These are phyloP conservation scores for Populus hybrid DNA, from an alignment of 441 rosid genomes.

Conservation along the genomic window DNA sequence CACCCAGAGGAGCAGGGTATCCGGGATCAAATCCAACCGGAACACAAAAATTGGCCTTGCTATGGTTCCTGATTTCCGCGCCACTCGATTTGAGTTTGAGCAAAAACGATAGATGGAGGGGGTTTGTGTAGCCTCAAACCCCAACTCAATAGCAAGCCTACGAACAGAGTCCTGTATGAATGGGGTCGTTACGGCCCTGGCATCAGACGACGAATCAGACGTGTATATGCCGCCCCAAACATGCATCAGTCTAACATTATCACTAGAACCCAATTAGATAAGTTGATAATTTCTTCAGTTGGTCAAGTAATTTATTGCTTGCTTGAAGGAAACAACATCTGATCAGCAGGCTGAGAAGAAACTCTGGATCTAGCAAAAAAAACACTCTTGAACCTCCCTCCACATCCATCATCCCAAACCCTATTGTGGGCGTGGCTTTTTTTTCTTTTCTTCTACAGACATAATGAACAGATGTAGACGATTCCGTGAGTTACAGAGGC, in stretches of 20 bases:
- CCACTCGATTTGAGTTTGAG: slow-evolving; percentile 46
- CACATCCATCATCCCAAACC: slow-evolving; percentile 24
- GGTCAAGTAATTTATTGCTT: slow-evolving; percentile 32
- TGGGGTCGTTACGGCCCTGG: slow-evolving; percentile 43
- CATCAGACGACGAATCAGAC: slow-evolving; percentile 55
- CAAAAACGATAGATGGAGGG: slow-evolving; percentile 76
- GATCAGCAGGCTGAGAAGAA: slow-evolving; percentile 44
- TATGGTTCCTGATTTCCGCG: slow-evolving; percentile 55
- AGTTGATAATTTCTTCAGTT: slow-evolving; percentile 37
- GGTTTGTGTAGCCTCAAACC: slow-evolving; percentile 57
- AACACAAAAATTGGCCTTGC: slow-evolving; percentile 57
- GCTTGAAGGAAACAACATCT: slow-evolving; percentile 24
- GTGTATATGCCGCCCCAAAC: slow-evolving; percentile 72
- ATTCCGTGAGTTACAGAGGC: slow-evolving; percentile 28
- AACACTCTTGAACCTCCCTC: slow-evolving; percentile 33
- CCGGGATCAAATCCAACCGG: slow-evolving; percentile 81
- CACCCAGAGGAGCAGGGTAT: slow-evolving; percentile 69
- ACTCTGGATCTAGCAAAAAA: slow-evolving; percentile 38
- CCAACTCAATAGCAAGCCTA: slow-evolving; percentile 52
- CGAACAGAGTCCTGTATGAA: slow-evolving; percentile 42
- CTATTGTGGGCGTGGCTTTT: slow-evolving; percentile 10
- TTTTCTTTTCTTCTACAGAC: slow-evolving; percentile 22
- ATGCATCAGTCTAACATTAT: slow-evolving; percentile 38
- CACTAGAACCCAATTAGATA: slow-evolving; percentile 35
- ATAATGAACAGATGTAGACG: slow-evolving; percentile 33